These are phyloP conservation scores for Cercophora scortea DNA, from an alignment of 495 filamentous ascomycete genomes.

Conservation along the genomic window DNA sequence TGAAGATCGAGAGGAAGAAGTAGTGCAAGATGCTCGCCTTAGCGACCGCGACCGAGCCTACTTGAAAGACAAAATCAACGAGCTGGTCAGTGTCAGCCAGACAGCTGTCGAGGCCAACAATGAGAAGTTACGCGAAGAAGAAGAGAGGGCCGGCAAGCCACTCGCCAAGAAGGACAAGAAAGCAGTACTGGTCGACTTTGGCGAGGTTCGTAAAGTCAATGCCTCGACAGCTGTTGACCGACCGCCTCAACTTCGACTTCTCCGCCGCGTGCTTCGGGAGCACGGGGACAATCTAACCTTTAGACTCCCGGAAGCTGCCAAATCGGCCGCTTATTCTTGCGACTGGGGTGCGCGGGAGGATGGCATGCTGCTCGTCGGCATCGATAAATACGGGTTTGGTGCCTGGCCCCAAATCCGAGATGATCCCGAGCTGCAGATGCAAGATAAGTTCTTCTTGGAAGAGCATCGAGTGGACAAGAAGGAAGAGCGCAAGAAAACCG, in stretches of 20 bases:
- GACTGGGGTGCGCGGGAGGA: conserved; percentile 89
- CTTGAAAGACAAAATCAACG: conserved; percentile 53
- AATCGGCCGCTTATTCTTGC: conserved; percentile 76
- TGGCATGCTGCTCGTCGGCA: conserved; percentile 92
- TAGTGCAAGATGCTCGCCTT: conserved; percentile 78
- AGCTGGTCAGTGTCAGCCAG: conserved; percentile 43
- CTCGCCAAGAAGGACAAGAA: conserved; percentile 95
- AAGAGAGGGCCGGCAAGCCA: conserved; percentile 62
- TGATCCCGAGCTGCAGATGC: conserved; percentile 76
- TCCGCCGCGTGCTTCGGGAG: conserved; percentile 61
- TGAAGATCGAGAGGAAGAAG: conserved; percentile 75
- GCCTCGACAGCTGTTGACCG: conserved; percentile 89
- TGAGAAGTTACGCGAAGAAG: conserved; percentile 58
- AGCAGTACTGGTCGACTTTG: conserved; percentile 87
- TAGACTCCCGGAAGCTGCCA: conserved; percentile 83
- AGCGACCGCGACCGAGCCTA: conserved; percentile 70
- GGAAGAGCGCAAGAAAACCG: conserved; percentile 72
- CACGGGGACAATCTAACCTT: conserved; percentile 64
- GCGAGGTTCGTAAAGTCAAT: conserved; percentile 86
- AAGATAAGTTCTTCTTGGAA: conserved; percentile 92
- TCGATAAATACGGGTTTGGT: conserved; percentile 86
- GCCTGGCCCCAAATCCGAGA: conserved; percentile 91
- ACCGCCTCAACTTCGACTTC: conserved; percentile 75
- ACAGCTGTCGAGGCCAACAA: conserved; percentile 69
- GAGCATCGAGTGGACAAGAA: conserved; percentile 98